Percentiles rank a stretch among this genome's conserved stretches.
Conservation (phyloP, 257 asterid genomes). For the Jasminum sambac region DNA sequence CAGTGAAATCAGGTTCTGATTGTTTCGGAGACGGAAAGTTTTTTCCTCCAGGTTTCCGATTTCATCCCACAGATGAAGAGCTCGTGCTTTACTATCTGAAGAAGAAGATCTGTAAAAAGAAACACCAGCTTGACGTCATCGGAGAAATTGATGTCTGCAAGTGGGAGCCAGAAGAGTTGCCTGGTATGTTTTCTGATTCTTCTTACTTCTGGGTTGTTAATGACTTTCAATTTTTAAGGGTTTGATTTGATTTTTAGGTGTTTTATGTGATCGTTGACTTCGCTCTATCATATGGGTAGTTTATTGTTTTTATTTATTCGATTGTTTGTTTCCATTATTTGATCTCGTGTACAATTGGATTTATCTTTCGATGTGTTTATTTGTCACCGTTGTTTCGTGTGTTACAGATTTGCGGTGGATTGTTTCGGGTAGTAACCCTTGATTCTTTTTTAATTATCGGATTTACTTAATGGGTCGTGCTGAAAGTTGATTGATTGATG, state of each 20-base stretch:
- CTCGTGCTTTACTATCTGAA: slow-evolving; percentile 69
- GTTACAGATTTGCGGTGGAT: slow-evolving; percentile 9
- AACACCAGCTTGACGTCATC: slow-evolving; percentile 52
- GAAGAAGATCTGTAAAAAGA: slow-evolving; percentile 65
- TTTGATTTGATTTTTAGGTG: not conserved
- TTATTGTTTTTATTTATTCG: not conserved
- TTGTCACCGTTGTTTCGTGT: slow-evolving; percentile 3
- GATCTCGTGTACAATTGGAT: not conserved
- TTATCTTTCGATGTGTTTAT: not conserved
- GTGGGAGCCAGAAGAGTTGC: slow-evolving; percentile 86
- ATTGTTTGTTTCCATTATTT: not conserved
- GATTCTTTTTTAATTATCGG: not conserved
- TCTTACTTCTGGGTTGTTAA: not conserved
- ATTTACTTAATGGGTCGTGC: not conserved
- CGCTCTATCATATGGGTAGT: not conserved
- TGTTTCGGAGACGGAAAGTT: slow-evolving; percentile 32
- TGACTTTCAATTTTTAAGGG: not conserved
- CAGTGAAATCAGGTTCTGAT: slow-evolving; percentile 22
- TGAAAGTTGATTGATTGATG: not conserved
- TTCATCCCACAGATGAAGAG: slow-evolving; percentile 94
- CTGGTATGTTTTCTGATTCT: slow-evolving; percentile 46
- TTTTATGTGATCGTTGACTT: not conserved
- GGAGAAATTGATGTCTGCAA: slow-evolving; percentile 73
- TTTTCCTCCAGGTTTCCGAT: slow-evolving; percentile 90
- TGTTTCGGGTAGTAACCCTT: no score